Base-by-base conservation (phyloP, 805 yeast genomes). In the Suhomyces sp. region DNA sequence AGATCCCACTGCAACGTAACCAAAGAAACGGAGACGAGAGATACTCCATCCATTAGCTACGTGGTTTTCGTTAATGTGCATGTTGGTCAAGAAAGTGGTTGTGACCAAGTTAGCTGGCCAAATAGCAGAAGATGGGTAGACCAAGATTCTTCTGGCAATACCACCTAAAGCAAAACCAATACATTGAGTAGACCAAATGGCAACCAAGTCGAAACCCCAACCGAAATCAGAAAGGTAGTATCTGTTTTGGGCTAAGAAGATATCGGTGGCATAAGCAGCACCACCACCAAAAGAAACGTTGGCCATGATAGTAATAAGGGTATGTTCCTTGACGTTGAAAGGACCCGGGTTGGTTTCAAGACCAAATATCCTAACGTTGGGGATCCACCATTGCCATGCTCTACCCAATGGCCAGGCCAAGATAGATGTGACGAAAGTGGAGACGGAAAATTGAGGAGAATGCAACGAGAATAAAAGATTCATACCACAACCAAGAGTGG, bases 161-260 rank as follows among this genome's bases (percentile, higher is more conserved):
- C 90, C 88, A 29, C 85, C 85, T 32, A 79, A 55, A 18, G 83
- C 80, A 43, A 78, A 77, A 8, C 90, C 88, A 33, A 82, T 65
- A 44, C 76, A 64, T 53, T 82, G 87, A 24, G 82, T 70, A 9
- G 83, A 68, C 32, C 76, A 50, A 29, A 70, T 64, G 30, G 77
- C 63, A 34, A 79, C 53, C 19, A 81, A 57, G 43, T 71, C 72
- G 42, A 74, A 79, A 13, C 84, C 85, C 60, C 70, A 61, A 25
- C 72, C 76, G 39, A 64, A 67, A 38, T 64, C 63, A 16, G 55
- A 50, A 19, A 56, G 51, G 57, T 76, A 77, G 58, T 71, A 77
- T 37, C 55, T 63, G 50, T 67, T 66, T 50, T 73, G 67, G 4
- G 81, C 73, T 20, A 75, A 57, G 25, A 77, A 61, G 39, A 79